phyloP scores from a whole-genome alignment of 208 protist species.

The Trypanosoma melophagium region DNA sequence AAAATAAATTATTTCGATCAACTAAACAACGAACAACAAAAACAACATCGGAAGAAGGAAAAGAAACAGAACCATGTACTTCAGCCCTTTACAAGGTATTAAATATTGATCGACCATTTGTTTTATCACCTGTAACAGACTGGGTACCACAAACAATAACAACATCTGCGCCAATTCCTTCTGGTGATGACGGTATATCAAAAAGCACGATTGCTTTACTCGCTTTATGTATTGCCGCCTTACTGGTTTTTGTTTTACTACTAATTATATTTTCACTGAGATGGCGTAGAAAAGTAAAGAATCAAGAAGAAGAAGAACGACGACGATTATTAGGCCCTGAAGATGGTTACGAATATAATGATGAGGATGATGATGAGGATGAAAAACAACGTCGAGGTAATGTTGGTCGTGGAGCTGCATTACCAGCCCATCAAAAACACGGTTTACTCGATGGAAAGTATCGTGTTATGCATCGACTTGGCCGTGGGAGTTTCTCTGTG shows the following conservation, averaged over 20 bases:
- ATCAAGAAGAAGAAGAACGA: neutral
- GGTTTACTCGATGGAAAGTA: conserved; percentile 40
- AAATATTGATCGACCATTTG: conserved; percentile 27
- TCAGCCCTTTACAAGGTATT: conserved; percentile 23
- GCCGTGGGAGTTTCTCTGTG: conserved; percentile 63
- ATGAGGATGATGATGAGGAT: conserved; percentile 5
- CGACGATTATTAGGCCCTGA: neutral
- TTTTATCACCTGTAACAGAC: conserved; percentile 33
- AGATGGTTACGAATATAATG: neutral
- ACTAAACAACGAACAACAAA: neutral
- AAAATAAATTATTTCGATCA: neutral
- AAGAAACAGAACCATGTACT: conserved; percentile 7
- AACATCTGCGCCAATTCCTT: conserved; percentile 1
- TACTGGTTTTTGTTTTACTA: neutral
- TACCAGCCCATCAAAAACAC: conserved; percentile 21
- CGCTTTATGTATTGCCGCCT: neutral
- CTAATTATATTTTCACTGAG: neutral
- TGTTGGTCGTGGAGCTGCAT: conserved; percentile 21
- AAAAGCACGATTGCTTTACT: neutral
- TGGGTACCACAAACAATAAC: conserved; percentile 15
- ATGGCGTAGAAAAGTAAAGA: neutral
- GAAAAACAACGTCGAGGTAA: neutral
- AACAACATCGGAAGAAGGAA: too few relatives aligned
- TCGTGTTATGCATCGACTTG: conserved; percentile 52
- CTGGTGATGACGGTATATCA: neutral